Base-by-base conservation (phyloP, 2,329 filamentous ascomycete species). In the Myriosclerotinia scirpicola region DNA sequence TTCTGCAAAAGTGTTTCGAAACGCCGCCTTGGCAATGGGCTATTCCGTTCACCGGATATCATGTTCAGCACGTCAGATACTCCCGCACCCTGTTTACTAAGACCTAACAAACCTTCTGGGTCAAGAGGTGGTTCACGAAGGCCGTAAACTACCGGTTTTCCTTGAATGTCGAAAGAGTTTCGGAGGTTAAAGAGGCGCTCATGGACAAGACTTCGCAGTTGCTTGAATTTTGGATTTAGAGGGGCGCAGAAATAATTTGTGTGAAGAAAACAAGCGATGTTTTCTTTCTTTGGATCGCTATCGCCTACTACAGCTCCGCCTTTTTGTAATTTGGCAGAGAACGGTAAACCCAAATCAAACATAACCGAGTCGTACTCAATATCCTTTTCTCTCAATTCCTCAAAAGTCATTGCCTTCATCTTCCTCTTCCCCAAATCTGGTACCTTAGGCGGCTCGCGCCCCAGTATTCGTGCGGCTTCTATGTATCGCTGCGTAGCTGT, bases 401-500 rank as follows among this genome's bases (percentile, higher is more conserved):
- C 54, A 17, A 55, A 55, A 11, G 36, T 42, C 36, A 55, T 40
- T 22, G 36, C 36, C 36, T 55, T 55, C 3, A 15, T 40, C 26
- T 55, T 55, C 26, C 54, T 40, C 12, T 40, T 55, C 14, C 54
- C 54, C 1, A 55, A 26, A 40, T 55, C 36, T 4, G 36, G 54
- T 40, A 55, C 54, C 17, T 55, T 55, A 1, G 54, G 54, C 3
- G 54, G 54, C 1, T 55, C 54, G 2, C 64, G 67, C 0, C 75
- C 76, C 17, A 70, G 71, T 12, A 78, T 52, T 55, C 77, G 71
- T 7, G 68, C 65, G 5, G 75, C 76, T n/a, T 70, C 20, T 8
- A 75, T 64, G 53, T 77, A 77, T 22, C 58, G 56, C 64, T 77
- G 75, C 14, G 73, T 73, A 6, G 76, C 76, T 12, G 71, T n/a